Evolutionary conservation across 2,329 filamentous ascomycete species (phyloP), one percentile per base, ranked within the genome.

Genomic region (Endocalyx cinctus): DNA sequence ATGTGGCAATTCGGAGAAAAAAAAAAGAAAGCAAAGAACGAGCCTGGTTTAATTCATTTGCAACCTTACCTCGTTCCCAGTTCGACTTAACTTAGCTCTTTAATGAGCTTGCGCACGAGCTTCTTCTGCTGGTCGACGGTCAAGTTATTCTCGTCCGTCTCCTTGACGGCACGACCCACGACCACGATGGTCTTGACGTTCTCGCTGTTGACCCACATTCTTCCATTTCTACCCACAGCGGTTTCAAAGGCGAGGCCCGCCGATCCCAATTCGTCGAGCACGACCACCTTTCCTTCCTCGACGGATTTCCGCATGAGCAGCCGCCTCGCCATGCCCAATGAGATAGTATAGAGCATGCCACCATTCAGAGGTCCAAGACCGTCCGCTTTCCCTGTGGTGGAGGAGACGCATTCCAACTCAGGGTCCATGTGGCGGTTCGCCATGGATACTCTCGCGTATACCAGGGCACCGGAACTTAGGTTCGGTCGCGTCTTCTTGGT

Each of bases 401-500:
- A 73, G 42, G 88, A 87, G 27, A 94, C 82, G 58, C 92, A 97
- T 52, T 94, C 87, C 27, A 98, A 68, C 63, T 97, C 92, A 1
- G 87, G 75, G 53, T 96, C 87, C 66, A 89, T 87, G 59, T 89
- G 84, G 44, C 82, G 81, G 51, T 87, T 83, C 13, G 85, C 82
- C 25, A 83, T 76, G 17, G 76, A 69, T 27, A 98, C 79, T 42
- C 90, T 84, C 23, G 89, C 90, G 64, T 97, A 97, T 22, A 97
- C 87, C 17, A 96, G 66, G 33, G 87, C 79, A 23, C 87, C 87
- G 11, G 77, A 54, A 17, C 72, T 67, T 27, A 97, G 74, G 43
- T 86, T 73, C 0, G 92, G 92, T 2, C 89, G 75, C 3, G 87
- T 95, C 66, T 97, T 97, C 61, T 89, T 92, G 27, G 84, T 87